phyloP scores from a whole-genome alignment of 345 rosid species.

The Hibiscus syriacus region DNA sequence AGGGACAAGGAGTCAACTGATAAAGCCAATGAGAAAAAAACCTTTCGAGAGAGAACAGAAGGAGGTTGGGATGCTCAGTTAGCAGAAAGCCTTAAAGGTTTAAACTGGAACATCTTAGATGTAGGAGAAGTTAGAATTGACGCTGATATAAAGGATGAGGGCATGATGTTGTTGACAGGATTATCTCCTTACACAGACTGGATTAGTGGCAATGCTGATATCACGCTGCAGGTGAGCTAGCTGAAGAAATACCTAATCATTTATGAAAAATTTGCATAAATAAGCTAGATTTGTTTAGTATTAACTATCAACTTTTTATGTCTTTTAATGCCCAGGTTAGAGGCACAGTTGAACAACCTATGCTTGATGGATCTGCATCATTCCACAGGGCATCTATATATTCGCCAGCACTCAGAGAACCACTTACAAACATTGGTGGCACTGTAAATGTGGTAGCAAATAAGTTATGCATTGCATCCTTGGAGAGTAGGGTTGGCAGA shows the following conservation, averaged over 20 bases:
- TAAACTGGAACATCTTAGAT: slow-evolving; percentile 85
- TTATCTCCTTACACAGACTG: slow-evolving; percentile 84
- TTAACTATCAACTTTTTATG: not conserved
- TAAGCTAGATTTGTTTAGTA: not conserved
- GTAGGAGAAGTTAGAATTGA: slow-evolving; percentile 92
- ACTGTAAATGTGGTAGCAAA: slow-evolving; percentile 82
- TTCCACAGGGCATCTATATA: slow-evolving; percentile 86
- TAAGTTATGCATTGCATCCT: slow-evolving; percentile 62
- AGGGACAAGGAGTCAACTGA: slow-evolving; percentile 44
- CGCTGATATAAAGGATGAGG: slow-evolving; percentile 96
- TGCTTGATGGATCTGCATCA: slow-evolving; percentile 85
- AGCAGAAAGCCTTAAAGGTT: slow-evolving; percentile 83
- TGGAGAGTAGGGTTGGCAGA: slow-evolving; percentile 91
- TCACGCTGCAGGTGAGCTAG: slow-evolving; percentile 69
- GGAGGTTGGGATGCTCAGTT: slow-evolving; percentile 83
- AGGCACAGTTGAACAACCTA: slow-evolving; percentile 93
- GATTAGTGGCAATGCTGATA: slow-evolving; percentile 93
- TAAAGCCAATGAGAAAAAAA: slow-evolving; percentile 48
- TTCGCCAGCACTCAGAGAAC: slow-evolving; percentile 79
- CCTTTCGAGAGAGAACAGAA: slow-evolving; percentile 64
- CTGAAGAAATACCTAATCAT: not conserved
- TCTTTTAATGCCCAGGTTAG: slow-evolving; percentile 53
- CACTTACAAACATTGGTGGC: slow-evolving; percentile 88
- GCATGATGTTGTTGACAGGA: slow-evolving; percentile 92
- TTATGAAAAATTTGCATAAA: not conserved